Conservation (phyloP, 2,329 filamentous ascomycete species). For the Claviceps monticola region DNA sequence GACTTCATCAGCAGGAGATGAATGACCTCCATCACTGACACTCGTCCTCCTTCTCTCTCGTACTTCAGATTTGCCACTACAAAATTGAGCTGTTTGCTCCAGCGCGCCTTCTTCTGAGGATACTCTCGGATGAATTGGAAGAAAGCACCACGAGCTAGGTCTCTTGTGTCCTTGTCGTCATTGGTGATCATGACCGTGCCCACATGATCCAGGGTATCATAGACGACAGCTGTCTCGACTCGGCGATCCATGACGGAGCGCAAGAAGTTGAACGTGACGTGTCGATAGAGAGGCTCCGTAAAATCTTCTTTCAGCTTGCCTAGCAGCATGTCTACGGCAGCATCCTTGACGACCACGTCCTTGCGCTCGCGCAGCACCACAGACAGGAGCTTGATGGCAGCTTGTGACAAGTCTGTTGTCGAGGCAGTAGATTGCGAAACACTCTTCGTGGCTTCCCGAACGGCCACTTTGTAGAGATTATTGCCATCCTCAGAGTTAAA, state of each 20-base stretch:
- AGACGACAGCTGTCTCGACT: slow-evolving; percentile 74
- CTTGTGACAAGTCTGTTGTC: slow-evolving; percentile 72
- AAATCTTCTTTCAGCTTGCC: slow-evolving; percentile 74
- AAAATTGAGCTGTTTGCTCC: slow-evolving; percentile 80
- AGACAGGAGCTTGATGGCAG: slow-evolving; percentile 76
- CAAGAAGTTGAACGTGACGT: slow-evolving; percentile 89
- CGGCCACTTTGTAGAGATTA: slow-evolving; percentile 58
- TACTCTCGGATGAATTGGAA: slow-evolving; percentile 92
- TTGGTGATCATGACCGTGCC: slow-evolving; percentile 93
- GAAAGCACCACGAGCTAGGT: slow-evolving; percentile 78
- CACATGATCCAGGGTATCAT: slow-evolving; percentile 81
- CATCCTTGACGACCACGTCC: slow-evolving; percentile 63
- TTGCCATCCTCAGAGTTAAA: slow-evolving; percentile 56
- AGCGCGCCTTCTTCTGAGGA: slow-evolving; percentile 78
- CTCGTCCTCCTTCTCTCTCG: slow-evolving; percentile 70
- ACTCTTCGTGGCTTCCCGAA: slow-evolving; percentile 70
- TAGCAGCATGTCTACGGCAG: slow-evolving; percentile 69
- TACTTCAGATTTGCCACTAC: slow-evolving; percentile 86
- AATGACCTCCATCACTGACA: slow-evolving; percentile 87
- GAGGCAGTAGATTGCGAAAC: slow-evolving; percentile 67
- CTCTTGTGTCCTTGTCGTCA: slow-evolving; percentile 74
- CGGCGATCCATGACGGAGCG: slow-evolving; percentile 75
- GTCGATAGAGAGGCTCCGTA: slow-evolving; percentile 82
- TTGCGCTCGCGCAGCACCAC: slow-evolving; percentile 71
- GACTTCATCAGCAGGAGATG: slow-evolving; percentile 79